Conservation (phyloP, 306 rosid species). For the Cicer yamashitae region DNA sequence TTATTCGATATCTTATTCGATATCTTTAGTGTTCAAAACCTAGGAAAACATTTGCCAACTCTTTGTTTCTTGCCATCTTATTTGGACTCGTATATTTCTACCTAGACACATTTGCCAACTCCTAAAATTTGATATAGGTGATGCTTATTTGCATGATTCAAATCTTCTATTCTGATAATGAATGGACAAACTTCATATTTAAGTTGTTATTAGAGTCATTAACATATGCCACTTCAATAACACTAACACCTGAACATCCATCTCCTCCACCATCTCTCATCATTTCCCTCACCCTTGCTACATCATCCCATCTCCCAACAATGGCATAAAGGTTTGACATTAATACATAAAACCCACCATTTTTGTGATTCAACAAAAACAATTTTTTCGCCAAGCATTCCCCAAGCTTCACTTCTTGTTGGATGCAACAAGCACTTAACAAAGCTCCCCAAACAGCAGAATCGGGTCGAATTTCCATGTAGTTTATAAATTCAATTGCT, state of each 20-base stretch:
- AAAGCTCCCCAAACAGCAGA: constrained; percentile 78
- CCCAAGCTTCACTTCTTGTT: constrained; percentile 72
- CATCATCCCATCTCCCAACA: constrained; percentile 80
- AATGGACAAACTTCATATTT: neutral
- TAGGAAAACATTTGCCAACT: too few relatives aligned
- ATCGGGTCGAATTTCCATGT: constrained; percentile 71
- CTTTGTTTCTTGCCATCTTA: neutral
- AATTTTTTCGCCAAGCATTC: constrained; percentile 68
- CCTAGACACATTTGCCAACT: neutral
- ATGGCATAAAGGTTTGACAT: constrained; percentile 82
- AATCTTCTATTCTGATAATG: neutral
- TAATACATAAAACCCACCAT: constrained; percentile 69
- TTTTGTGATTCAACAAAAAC: constrained; percentile 58
- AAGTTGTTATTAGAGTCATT: constrained; percentile 40
- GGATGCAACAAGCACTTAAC: constrained; percentile 73
- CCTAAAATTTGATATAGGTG: neutral
- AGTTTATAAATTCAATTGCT: constrained; percentile 58
- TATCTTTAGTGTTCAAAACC: too few relatives aligned
- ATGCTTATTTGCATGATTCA: constrained; percentile 2
- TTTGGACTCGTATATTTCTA: neutral
- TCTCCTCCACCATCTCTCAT: constrained; percentile 73
- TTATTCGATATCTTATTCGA: too few relatives aligned
- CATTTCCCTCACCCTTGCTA: constrained; percentile 78
- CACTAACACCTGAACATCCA: constrained; percentile 68
- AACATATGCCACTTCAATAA: constrained; percentile 50